Percentiles rank a stretch among this genome's conserved stretches.
These are phyloP conservation scores for Penicillium capsulatum DNA, from an alignment of 2,329 filamentous ascomycete species.

Conservation along the genomic window DNA sequence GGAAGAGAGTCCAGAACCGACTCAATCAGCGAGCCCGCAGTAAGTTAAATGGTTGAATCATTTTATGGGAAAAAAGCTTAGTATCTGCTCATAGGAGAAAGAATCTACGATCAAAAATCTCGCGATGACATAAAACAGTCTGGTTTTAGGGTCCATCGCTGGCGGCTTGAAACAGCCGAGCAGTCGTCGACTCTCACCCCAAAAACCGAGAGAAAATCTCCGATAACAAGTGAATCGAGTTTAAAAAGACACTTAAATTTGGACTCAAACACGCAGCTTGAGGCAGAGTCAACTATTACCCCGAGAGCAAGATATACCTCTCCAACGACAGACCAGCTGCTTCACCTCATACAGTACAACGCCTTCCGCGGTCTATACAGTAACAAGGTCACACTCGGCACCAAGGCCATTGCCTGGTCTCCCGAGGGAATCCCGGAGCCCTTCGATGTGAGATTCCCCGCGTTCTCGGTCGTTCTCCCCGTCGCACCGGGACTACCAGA, in stretches of 20 bases:
- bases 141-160: slow-evolving; percentile 10
- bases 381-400: slow-evolving; percentile 21
- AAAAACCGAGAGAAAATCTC: neutral
- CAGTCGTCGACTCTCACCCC: neutral
- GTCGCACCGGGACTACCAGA: slow-evolving; percentile 6
- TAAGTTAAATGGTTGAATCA: too few species aligned
- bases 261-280: neutral
- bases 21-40: slow-evolving; percentile 16
- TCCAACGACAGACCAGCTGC: slow-evolving; percentile 20
- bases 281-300: neutral
- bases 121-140: neutral
- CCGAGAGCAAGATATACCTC: neutral
- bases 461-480: slow-evolving; percentile 6
- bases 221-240: neutral
- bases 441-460: slow-evolving; percentile 6
- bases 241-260: neutral
- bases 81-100: slow-evolving; percentile 3
- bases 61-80: too few species aligned
- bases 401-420: neutral
- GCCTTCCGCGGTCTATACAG: slow-evolving; percentile 21
- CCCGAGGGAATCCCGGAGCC: neutral
- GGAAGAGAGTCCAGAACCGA: slow-evolving; percentile 14
- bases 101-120: slow-evolving; percentile 3
- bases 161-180: slow-evolving; percentile 7
- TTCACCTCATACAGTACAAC: slow-evolving; percentile 27